Percentiles rank a stretch among this genome's conserved stretches.
These are phyloP conservation scores for Cymbidium sinense DNA, from an alignment of 106 monocot species.

Conservation along the genomic window DNA sequence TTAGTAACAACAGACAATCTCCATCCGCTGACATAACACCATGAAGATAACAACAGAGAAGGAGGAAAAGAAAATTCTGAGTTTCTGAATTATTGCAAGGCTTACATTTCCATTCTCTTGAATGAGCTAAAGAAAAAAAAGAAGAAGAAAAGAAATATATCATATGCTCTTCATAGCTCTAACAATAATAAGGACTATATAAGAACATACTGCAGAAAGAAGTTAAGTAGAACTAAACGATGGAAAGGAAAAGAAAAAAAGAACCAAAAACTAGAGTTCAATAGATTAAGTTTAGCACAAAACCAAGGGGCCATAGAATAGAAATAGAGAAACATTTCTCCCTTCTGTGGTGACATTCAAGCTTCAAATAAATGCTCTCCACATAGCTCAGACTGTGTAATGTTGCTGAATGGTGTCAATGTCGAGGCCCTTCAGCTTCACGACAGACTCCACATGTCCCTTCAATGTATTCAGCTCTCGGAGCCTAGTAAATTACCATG, in stretches of 20 bases:
- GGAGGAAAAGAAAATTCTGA: no score
- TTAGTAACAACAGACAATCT: no score
- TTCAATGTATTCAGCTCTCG: slow-evolving; percentile 61
- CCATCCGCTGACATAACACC: no score
- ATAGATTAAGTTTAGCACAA: not conserved
- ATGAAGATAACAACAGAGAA: no score
- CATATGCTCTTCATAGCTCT: not conserved
- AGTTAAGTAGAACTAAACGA: not conserved
- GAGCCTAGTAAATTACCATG: slow-evolving; percentile 25
- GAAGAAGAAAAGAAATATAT: not conserved
- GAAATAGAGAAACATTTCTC: not conserved
- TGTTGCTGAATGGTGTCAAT: slow-evolving; percentile 63
- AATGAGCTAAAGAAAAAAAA: not conserved
- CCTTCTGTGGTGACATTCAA: not conserved
- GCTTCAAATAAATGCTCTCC: not conserved
- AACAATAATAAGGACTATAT: not conserved
- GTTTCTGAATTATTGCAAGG: no score
- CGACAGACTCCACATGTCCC: slow-evolving; percentile 75
- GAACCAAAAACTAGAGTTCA: not conserved
- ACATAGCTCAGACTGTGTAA: slow-evolving; percentile 41
- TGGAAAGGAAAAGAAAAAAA: not conserved
- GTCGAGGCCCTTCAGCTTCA: slow-evolving; percentile 69
- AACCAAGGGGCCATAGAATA: not conserved
- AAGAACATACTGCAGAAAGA: not conserved
- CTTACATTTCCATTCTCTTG: no score